phyloP scores from a whole-genome alignment of 345 rosid genomes.

The Raphanus sativus region DNA sequence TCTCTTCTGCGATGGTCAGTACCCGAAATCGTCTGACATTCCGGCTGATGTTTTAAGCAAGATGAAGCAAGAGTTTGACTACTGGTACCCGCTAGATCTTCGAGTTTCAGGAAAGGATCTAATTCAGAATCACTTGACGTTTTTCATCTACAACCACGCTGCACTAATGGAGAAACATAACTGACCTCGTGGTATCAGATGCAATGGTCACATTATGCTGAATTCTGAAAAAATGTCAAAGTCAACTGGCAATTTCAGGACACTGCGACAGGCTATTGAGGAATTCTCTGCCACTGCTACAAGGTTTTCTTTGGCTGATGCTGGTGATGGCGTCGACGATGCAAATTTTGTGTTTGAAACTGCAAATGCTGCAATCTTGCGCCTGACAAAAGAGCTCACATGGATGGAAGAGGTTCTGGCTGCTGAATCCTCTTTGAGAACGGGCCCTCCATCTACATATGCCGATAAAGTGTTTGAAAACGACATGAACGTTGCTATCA shows the following conservation, averaged over 20 bases:
- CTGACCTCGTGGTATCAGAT: constrained; percentile 94
- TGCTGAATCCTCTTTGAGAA: constrained; percentile 67
- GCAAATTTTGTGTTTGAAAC: constrained; percentile 89
- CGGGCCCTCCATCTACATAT: constrained; percentile 65
- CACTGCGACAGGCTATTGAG: constrained; percentile 70
- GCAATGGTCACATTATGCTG: constrained; percentile 93
- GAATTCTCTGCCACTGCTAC: constrained; percentile 92
- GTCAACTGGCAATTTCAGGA: constrained; percentile 91
- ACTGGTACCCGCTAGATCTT: too few relatives aligned
- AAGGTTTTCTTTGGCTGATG: constrained; percentile 82
- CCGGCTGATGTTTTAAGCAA: too few relatives aligned
- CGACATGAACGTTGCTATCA: too few relatives aligned
- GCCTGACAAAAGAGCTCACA: too few relatives aligned
- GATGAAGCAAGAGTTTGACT: too few relatives aligned
- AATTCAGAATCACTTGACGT: too few relatives aligned
- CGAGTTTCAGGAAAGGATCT: too few relatives aligned
- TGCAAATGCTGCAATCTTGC: constrained; percentile 85
- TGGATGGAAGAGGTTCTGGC: constrained; percentile 83
- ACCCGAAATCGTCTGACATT: too few relatives aligned
- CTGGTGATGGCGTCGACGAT: constrained; percentile 58
- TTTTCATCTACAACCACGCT: too few relatives aligned
- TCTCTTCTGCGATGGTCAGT: too few relatives aligned
- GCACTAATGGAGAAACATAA: constrained; percentile 71
- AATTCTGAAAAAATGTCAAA: constrained; percentile 97
- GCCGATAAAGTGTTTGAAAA: constrained; percentile 87